Evolutionary conservation across 768 basidiomycete species (phyloP).

Genomic region (Suillus ampliporus): DNA sequence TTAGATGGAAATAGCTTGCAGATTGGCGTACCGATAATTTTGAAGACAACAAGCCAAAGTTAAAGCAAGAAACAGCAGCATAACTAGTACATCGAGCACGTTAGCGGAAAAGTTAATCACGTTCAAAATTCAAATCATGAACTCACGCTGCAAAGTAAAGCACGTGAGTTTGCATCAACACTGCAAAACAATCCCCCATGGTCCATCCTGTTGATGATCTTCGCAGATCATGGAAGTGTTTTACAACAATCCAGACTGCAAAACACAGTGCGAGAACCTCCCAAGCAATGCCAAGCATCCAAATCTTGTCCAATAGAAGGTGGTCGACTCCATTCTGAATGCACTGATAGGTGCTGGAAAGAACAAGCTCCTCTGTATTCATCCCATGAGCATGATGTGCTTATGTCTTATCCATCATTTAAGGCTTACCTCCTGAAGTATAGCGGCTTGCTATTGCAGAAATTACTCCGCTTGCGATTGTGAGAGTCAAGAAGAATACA

Average conservation of each 20-base stretch:
- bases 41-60: background rate
- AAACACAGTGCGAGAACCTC: background rate
- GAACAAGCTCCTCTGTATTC: background rate
- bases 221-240: background rate
- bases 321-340: background rate
- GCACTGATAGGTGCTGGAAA: background rate
- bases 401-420: background rate
- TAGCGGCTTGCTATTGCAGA: background rate
- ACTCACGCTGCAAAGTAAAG: slow-evolving; percentile 1
- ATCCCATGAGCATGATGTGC: background rate
- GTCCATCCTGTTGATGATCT: background rate
- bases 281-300: background rate
- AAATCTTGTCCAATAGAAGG: background rate
- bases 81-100: background rate
- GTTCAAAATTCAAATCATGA: background rate
- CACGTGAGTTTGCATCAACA: background rate
- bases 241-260: background rate
- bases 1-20: background rate
- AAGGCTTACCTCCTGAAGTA: background rate
- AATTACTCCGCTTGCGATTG: background rate
- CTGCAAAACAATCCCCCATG: background rate
- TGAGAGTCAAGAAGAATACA: background rate
- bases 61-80: background rate
- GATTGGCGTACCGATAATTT: background rate
- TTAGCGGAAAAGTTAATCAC: background rate